Base-by-base conservation (phyloP, 805 yeast genomes). In the Yarrowia sp. region DNA sequence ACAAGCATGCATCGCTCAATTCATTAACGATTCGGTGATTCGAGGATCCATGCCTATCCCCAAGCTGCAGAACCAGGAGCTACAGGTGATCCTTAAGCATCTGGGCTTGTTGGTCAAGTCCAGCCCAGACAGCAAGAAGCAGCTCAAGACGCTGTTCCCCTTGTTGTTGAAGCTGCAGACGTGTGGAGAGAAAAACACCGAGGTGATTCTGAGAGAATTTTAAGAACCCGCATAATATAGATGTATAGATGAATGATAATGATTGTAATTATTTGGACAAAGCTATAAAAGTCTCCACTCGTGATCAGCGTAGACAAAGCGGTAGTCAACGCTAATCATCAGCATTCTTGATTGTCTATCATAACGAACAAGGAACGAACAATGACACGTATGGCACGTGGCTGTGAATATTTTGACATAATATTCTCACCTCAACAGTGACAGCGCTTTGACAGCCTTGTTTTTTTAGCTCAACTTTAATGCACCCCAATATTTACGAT, bases 21-120 rank as follows among this genome's bases (percentile, higher is more conserved):
- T 35, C 18, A 44, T 58, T 6, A 43, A 33, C 15, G 64, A 58
- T 22, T 43, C 64, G 1, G 51, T 33, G 36, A 58, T 58, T 22
- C 64, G 64, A 13, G 64, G 64, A 8, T 33, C 64, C 22, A 58
- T 58, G 64, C 64, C 64, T n/a, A 58, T 58, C 14, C 64, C 64
- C 10, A 43, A 43, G 28, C 51, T 58, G 11, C 64, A 58, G 43
- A 36, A 43, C 41, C 33, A 44, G 35, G 64, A 58, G 43, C 51
- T 58, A 2, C 42, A 58, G 18, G 64, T 44, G n/a, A 44, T 58
- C 6, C 41, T 58, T 22, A 18, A 38, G 8, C 43, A 58, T 8
- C 18, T 58, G 6, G 50, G 43, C 6, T 1, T 18, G 35, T 15
- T 58, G 42, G 51, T 58, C n/a, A 33, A 42, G 41, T 33, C 31